These are phyloP conservation scores for Penicillium herquei DNA, from an alignment of 495 filamentous ascomycete genomes.

Conservation along the genomic window DNA sequence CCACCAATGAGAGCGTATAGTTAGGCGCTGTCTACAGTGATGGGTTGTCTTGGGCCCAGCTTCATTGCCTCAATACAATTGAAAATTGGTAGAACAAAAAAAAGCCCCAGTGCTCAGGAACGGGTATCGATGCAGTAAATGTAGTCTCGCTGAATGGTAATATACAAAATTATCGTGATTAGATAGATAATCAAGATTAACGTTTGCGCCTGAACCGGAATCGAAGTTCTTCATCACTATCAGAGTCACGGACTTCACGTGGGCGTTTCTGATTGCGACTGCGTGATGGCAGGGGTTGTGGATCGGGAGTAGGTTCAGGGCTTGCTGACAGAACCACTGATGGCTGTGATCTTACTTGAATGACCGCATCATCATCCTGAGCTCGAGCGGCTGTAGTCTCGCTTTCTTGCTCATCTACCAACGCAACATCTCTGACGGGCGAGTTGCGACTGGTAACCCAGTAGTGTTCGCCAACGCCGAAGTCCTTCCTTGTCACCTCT, in stretches of 20 bases:
- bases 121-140: constrained; percentile 21
- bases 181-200: constrained; percentile 9
- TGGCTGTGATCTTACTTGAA: constrained; percentile 6
- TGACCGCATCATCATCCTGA: too few species aligned
- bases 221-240: constrained; percentile 53
- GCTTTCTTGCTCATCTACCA: constrained; percentile 10
- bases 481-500: constrained; percentile 74
- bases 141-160: background rate
- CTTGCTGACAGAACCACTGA: constrained; percentile 13
- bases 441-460: constrained; percentile 52
- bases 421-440: constrained; percentile 2
- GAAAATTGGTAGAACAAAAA: too few species aligned
- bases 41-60: too few species aligned
- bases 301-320: constrained; percentile 17
- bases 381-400: background rate
- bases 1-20: too few species aligned
- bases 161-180: background rate
- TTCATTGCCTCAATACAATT: too few species aligned
- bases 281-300: constrained; percentile 8
- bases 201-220: constrained; percentile 60
- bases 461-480: constrained; percentile 82
- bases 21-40: too few species aligned
- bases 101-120: background rate
- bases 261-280: constrained; percentile 41
- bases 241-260: constrained; percentile 36